Evolutionary conservation across 73 alveolate genomes (phyloP).

Genomic region (Loxodes magnus): DNA sequence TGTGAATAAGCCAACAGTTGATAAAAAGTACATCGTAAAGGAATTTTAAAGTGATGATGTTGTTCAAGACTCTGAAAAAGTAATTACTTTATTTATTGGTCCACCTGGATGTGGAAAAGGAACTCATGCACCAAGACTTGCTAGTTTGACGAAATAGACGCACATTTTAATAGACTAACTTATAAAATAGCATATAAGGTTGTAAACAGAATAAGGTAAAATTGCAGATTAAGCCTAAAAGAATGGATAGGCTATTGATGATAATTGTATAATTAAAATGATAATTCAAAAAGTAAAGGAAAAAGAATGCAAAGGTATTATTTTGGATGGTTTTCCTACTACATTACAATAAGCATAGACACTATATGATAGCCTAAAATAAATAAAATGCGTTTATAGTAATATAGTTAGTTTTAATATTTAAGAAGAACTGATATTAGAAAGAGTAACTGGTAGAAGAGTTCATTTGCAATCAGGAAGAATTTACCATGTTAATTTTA

Average conservation of each 20-base stretch:
- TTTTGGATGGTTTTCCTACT: slow-evolving; percentile 94
- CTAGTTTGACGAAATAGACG: slow-evolving; percentile 40
- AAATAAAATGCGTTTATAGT: slow-evolving; percentile 24
- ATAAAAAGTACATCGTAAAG: no score
- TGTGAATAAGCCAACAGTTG: no score
- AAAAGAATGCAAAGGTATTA: slow-evolving; percentile 87
- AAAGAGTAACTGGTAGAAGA: slow-evolving; percentile 77
- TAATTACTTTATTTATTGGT: no score
- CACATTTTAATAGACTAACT: slow-evolving; percentile 55
- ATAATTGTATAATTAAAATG: slow-evolving; percentile 78
- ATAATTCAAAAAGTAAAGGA: slow-evolving; percentile 68
- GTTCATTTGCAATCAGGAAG: slow-evolving; percentile 70
- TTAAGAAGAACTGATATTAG: slow-evolving; percentile 39
- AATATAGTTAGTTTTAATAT: slow-evolving; percentile 39
- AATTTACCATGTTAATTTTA: slow-evolving; percentile 62
- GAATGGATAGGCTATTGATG: slow-evolving; percentile 83
- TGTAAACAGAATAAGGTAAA: slow-evolving; percentile 56
- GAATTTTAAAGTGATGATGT: no score
- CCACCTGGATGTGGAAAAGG: slow-evolving; percentile 73
- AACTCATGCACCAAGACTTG: slow-evolving; percentile 50
- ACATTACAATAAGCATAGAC: slow-evolving; percentile 68
- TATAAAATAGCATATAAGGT: slow-evolving; percentile 39
- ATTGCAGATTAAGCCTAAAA: slow-evolving; percentile 72
- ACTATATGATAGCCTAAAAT: slow-evolving; percentile 51
- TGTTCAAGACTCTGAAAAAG: no score